A percentile compares a stretch with the other conserved stretches of the same genome.
These are phyloP conservation scores for Neofusicoccum sp. DNA, from an alignment of 2,329 filamentous ascomycete species.

Conservation along the genomic window DNA sequence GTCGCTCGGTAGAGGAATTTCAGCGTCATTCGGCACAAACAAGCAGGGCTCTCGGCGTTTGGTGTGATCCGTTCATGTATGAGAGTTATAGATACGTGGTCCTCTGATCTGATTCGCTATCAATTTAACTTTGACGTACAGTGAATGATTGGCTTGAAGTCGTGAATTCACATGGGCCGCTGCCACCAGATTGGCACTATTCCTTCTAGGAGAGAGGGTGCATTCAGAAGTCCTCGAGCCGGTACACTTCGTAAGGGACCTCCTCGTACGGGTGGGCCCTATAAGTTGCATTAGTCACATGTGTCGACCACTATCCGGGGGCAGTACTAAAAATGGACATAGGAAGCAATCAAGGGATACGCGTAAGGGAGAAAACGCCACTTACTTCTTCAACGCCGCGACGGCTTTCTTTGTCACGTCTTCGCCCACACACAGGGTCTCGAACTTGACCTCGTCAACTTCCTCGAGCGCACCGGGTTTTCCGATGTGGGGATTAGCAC, in stretches of 20 bases:
- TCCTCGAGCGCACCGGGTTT: constrained; percentile 56
- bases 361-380: constrained; percentile 19
- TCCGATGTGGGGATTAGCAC: constrained; percentile 64
- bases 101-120: too few relatives aligned
- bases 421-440: constrained; percentile 61
- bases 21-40: background rate
- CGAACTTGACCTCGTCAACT: constrained; percentile 60
- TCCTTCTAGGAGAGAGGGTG: too few relatives aligned
- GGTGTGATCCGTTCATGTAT: background rate
- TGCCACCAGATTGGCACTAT: too few relatives aligned
- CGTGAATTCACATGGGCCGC: too few relatives aligned
- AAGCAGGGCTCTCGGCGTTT: background rate
- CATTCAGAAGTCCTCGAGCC: constrained; percentile 42
- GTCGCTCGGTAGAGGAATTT: background rate
- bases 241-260: constrained; percentile 47
- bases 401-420: constrained; percentile 59
- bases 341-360: background rate
- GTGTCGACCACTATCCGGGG: too few relatives aligned
- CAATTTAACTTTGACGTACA: too few relatives aligned
- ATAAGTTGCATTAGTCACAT: constrained; percentile 8
- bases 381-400: constrained; percentile 63
- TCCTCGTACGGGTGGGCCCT: constrained; percentile 49
- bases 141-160: too few relatives aligned
- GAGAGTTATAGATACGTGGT: too few relatives aligned
- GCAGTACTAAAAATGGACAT: background rate